Conservation (phyloP, 2,329 filamentous ascomycete genomes). For the Aspergillus candidus region DNA sequence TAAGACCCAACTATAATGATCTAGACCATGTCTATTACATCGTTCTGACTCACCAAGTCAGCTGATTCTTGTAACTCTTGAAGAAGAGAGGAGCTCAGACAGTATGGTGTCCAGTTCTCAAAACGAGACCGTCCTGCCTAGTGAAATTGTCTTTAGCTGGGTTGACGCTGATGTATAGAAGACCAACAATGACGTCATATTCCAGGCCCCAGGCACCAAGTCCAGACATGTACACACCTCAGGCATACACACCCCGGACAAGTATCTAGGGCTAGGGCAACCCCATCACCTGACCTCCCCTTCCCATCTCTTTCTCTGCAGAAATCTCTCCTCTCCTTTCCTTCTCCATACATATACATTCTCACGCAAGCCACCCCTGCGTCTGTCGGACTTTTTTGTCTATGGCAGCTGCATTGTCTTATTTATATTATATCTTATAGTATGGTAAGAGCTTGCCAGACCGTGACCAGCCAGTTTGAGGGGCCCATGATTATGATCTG, state of each 20-base stretch:
- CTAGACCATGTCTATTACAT: too few relatives aligned
- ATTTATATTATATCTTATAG: too few relatives aligned
- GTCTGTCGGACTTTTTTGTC: neutral
- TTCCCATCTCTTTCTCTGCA: slow-evolving; percentile 7
- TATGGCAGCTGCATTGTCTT: slow-evolving; percentile 17
- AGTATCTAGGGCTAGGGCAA: neutral
- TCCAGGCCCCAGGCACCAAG: neutral
- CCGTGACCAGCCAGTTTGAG: slow-evolving; percentile 43
- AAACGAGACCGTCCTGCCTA: too few relatives aligned
- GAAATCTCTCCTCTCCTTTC: slow-evolving; percentile 9
- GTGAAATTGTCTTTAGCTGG: too few relatives aligned
- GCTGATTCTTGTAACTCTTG: too few relatives aligned
- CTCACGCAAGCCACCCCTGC: slow-evolving; percentile 15
- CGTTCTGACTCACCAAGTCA: too few relatives aligned
- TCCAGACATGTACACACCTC: too few relatives aligned
- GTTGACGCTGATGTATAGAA: too few relatives aligned
- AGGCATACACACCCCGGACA: too few relatives aligned
- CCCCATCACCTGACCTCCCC: slow-evolving; percentile 7
- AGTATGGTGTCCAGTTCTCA: too few relatives aligned
- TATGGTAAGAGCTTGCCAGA: slow-evolving; percentile 31
- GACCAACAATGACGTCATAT: neutral
- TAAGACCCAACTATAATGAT: too few relatives aligned
- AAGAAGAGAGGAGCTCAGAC: too few relatives aligned
- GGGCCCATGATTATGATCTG: slow-evolving; percentile 35
- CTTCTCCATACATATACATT: slow-evolving; percentile 12